Evolutionary conservation across 2,329 filamentous ascomycete species (phyloP), one percentile per base, ranked within the genome.

Genomic region (Juglanconis oblonga): DNA sequence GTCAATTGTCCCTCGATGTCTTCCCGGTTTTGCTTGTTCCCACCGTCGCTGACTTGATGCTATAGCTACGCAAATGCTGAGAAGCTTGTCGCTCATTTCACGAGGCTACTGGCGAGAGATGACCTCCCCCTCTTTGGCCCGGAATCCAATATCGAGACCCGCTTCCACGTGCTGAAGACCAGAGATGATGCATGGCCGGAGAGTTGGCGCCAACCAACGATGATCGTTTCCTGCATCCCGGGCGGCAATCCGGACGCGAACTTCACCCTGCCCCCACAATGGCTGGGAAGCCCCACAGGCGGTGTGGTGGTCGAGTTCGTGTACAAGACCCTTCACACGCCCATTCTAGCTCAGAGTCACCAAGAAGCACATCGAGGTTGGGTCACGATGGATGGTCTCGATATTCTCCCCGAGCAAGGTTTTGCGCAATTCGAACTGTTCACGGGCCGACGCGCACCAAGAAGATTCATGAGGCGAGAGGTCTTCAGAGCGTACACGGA

Each of bases 401-500:
- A 93, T 66, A 80, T 92, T 51, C 73, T 94, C 13, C 88, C 88
- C 0, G 90, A 93, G 70, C 90, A 93, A 69, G 90, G 88, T 0
- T 90, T 90, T 72, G 89, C 90, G 1, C 90, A 93, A 67, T 94
- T 93, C 68, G 90, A 94, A 72, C 74, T 93, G 2, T 91, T 93
- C 70, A 92, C 90, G 0, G 90, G 89, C 0, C 79, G 87, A 54
- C 81, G 87, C 66, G 87, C 88, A 9, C 88, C 88, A 7, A 81
- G 89, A 32, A 77, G 84, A 49, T 72, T 89, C 42, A 93, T 94
- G 90, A 82, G 88, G 62, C 78, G 84, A 47, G 86, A 87, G 66
- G 86, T 89, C 11, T 74, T 82, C 59, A 70, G 71, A 54, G 74
- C 79, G 1, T 81, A 80, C 57, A 74, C 74, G 0, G 73, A 74